These are phyloP conservation scores for Exophiala aquamarina DNA, from an alignment of 2,329 filamentous ascomycete species.

Conservation along the genomic window DNA sequence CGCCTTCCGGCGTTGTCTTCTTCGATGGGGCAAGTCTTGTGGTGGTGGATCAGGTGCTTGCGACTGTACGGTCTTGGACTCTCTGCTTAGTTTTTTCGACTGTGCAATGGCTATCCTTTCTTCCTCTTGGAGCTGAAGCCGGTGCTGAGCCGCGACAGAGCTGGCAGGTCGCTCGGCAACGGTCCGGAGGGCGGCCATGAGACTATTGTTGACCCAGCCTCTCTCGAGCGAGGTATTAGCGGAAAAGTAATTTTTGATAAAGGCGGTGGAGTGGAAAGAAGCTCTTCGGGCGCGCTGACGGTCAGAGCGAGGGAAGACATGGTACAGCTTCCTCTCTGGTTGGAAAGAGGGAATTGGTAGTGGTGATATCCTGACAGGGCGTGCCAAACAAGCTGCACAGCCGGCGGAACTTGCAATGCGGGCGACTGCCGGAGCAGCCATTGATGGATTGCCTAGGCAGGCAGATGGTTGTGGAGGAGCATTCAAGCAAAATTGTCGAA, in stretches of 20 bases:
- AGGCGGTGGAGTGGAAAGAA: slow-evolving; percentile 18
- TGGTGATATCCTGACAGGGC: slow-evolving; percentile 1
- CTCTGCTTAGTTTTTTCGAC: background rate
- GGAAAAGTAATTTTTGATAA: slow-evolving; percentile 30
- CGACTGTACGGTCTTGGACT: background rate
- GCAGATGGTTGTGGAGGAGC: slow-evolving; percentile 1
- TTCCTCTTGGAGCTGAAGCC: background rate
- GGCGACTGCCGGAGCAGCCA: slow-evolving; percentile 21
- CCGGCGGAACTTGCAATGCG: slow-evolving; percentile 16
- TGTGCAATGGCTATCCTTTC: background rate
- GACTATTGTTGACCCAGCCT: slow-evolving; percentile 28
- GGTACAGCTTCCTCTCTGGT: too few species aligned
- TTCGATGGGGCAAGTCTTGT: slow-evolving; percentile 25
- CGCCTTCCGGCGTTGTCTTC: slow-evolving; percentile 18
- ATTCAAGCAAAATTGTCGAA: background rate
- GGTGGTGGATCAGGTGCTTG: background rate
- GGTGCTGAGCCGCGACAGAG: background rate
- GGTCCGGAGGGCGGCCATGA: slow-evolving; percentile 25
- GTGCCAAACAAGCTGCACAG: slow-evolving; percentile 20
- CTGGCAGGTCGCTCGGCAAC: background rate
- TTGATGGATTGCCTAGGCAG: slow-evolving; percentile 12
- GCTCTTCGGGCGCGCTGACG: slow-evolving; percentile 8
- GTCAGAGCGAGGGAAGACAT: too few species aligned
- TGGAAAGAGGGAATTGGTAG: too few species aligned
- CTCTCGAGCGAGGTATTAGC: slow-evolving; percentile 29